Conservation (phyloP, 1,284 basidiomycete genomes). For the Boletus sp. region DNA sequence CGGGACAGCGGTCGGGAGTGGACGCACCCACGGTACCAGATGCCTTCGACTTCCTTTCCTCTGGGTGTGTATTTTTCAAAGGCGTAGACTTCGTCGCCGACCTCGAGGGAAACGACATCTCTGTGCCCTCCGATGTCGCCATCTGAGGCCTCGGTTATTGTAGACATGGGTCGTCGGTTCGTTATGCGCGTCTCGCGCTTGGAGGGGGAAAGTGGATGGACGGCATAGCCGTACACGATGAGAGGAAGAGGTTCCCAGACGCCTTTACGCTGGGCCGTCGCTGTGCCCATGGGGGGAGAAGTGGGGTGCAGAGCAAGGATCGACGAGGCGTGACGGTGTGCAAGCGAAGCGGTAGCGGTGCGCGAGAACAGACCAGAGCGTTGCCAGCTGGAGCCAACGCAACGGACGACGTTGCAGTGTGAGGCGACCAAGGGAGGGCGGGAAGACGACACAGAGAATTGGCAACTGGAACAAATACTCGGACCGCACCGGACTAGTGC, state of each 20-base stretch:
- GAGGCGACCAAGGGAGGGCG: background rate
- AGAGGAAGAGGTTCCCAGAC: slow-evolving; percentile 78
- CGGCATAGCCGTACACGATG: slow-evolving; percentile 80
- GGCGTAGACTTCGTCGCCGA: slow-evolving; percentile 95
- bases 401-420: too few species aligned
- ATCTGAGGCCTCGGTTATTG: slow-evolving; percentile 64
- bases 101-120: slow-evolving; percentile 77
- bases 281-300: slow-evolving; percentile 22
- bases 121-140: slow-evolving; percentile 63
- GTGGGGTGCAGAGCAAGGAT: too few species aligned
- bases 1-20: slow-evolving; percentile 9
- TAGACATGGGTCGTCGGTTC: slow-evolving; percentile 55
- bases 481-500: too few species aligned
- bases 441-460: background rate
- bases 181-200: slow-evolving; percentile 70
- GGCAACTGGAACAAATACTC: slow-evolving; percentile 1
- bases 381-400: too few species aligned
- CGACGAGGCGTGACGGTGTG: too few species aligned
- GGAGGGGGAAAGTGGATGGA: slow-evolving; percentile 71
- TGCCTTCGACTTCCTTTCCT: slow-evolving; percentile 68
- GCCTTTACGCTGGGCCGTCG: slow-evolving; percentile 33
- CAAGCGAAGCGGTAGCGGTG: too few species aligned
- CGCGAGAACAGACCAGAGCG: too few species aligned
- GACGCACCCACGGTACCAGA: slow-evolving; percentile 88
- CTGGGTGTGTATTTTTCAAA: slow-evolving; percentile 83